Conservation (phyloP, 345 rosid species). For the Lagerstroemia speciosa region DNA sequence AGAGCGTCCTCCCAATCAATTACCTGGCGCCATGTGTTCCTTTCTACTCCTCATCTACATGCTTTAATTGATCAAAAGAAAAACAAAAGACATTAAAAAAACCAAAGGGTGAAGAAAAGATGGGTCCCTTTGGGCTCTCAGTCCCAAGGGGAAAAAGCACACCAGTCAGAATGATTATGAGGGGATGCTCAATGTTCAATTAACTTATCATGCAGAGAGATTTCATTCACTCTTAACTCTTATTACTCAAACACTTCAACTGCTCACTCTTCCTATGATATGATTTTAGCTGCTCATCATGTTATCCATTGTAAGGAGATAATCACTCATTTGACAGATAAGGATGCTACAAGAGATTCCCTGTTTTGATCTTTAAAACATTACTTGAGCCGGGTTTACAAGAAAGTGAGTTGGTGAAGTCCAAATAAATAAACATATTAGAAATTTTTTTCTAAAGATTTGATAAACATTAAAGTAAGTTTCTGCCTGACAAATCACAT, state of each 20-base stretch:
- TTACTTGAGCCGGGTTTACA: background rate
- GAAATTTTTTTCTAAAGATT: background rate
- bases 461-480: background rate
- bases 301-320: background rate
- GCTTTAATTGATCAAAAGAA: background rate
- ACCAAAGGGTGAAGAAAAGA: background rate
- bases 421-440: too few relatives aligned
- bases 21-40: constrained; percentile 12
- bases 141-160: background rate
- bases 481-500: background rate
- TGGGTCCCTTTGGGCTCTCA: background rate
- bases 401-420: too few relatives aligned
- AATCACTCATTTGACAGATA: background rate
- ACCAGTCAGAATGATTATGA: constrained; percentile 3
- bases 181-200: background rate
- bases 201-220: background rate
- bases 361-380: background rate
- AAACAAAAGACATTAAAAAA: background rate
- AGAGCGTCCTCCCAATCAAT: constrained; percentile 19
- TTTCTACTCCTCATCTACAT: constrained; percentile 6
- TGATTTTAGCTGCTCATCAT: background rate
- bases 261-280: background rate
- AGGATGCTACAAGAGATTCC: background rate
- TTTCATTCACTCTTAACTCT: background rate
- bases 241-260: background rate